These are phyloP conservation scores for Simplicillium aogashimaense DNA, from an alignment of 2,329 filamentous ascomycete genomes.

Conservation along the genomic window DNA sequence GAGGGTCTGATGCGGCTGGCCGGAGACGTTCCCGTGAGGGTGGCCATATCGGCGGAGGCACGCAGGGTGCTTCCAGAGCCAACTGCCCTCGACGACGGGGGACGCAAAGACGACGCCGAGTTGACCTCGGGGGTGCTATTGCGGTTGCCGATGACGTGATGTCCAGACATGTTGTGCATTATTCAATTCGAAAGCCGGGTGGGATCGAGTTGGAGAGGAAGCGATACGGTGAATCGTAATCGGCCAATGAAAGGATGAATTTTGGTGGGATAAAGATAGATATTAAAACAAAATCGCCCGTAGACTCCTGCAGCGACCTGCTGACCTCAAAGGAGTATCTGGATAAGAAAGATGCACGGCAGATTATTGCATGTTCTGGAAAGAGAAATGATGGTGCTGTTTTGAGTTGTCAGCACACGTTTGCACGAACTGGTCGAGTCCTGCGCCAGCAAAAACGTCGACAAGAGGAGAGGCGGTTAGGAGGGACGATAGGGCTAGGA, in stretches of 20 bases:
- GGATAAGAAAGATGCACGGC: slow-evolving; percentile 17
- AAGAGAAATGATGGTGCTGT: slow-evolving; percentile 13
- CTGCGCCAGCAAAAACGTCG: not conserved
- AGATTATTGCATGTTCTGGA: slow-evolving; percentile 22
- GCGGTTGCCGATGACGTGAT: slow-evolving; percentile 67
- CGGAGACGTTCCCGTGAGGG: slow-evolving; percentile 56
- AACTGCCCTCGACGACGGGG: slow-evolving; percentile 68
- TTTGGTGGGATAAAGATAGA: slow-evolving; percentile 13
- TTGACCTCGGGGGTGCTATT: slow-evolving; percentile 95
- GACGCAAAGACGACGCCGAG: slow-evolving; percentile 71
- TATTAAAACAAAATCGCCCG: slow-evolving; percentile 11
- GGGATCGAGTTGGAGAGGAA: slow-evolving; percentile 4
- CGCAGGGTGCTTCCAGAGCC: slow-evolving; percentile 78
- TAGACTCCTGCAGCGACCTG: slow-evolving; percentile 69
- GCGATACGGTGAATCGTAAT: slow-evolving; percentile 2
- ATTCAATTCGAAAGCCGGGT: slow-evolving; percentile 7
- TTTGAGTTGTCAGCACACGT: too few relatives aligned
- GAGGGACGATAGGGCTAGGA: slow-evolving; percentile 11
- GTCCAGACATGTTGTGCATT: slow-evolving; percentile 58
- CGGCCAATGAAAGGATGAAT: slow-evolving; percentile 10
- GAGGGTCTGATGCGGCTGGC: slow-evolving; percentile 82
- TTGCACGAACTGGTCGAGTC: too few relatives aligned
- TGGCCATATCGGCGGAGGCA: slow-evolving; percentile 91
- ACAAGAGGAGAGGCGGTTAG: slow-evolving; percentile 10
- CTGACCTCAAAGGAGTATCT: slow-evolving; percentile 67